Percentiles rank a stretch among this genome's conserved stretches.
These are phyloP conservation scores for Dryadomyces quercus-mongolicae DNA, from an alignment of 2,329 filamentous ascomycete genomes.

Conservation along the genomic window DNA sequence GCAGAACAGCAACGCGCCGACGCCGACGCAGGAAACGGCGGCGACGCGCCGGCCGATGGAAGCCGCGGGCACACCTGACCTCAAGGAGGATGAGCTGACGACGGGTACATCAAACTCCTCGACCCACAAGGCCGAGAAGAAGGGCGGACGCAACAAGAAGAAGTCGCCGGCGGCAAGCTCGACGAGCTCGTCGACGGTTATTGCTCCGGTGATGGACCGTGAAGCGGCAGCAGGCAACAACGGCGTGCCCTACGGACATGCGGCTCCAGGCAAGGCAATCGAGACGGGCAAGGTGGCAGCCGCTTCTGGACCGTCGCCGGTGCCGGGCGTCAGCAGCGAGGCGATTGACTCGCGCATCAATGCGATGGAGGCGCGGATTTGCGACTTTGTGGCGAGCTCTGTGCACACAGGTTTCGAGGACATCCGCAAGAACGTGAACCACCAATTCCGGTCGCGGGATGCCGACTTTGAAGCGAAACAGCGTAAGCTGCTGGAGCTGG, in stretches of 20 bases:
- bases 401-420: slow-evolving; percentile 42
- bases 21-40: slow-evolving; percentile 17
- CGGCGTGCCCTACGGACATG: neutral
- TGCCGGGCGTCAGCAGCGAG: slow-evolving; percentile 18
- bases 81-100: slow-evolving; percentile 25
- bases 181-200: neutral
- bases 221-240: slow-evolving; percentile 21
- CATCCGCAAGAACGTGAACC: slow-evolving; percentile 32
- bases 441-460: slow-evolving; percentile 47
- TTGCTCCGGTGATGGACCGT: neutral
- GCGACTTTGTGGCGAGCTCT: slow-evolving; percentile 30
- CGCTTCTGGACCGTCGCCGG: neutral
- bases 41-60: slow-evolving; percentile 20
- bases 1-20: slow-evolving; percentile 9
- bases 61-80: slow-evolving; percentile 21
- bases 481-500: slow-evolving; percentile 42
- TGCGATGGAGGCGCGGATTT: slow-evolving; percentile 39
- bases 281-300: neutral
- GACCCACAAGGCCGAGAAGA: slow-evolving; percentile 35
- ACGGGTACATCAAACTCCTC: slow-evolving; percentile 1
- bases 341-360: slow-evolving; percentile 41
- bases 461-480: slow-evolving; percentile 40
- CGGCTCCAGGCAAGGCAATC: neutral
- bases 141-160: slow-evolving; percentile 44
- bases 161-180: slow-evolving; percentile 41